Evolutionary conservation across 129 eudicot species (phyloP).

Genomic region (Tanacetum coccineum): DNA sequence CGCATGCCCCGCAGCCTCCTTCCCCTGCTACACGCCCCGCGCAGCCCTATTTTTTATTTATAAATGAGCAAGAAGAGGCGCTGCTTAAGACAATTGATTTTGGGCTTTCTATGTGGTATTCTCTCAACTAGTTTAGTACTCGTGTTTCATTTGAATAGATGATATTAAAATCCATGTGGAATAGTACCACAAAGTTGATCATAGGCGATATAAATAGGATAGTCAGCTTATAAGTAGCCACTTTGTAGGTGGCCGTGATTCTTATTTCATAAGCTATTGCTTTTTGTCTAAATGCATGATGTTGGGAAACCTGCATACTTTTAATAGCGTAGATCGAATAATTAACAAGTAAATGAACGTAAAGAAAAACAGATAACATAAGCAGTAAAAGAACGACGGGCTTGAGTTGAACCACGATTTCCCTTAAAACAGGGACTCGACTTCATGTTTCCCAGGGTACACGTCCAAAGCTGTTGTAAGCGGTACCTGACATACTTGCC

Average conservation of each 20-base stretch:
- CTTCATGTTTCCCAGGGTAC: too few species aligned
- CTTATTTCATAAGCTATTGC: neutral
- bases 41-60: conserved; percentile 78
- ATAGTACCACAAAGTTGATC: conserved; percentile 4
- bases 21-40: too few species aligned
- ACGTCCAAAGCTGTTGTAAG: too few species aligned
- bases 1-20: too few species aligned
- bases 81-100: conserved; percentile 83
- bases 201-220: conserved; percentile 2
- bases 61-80: conserved; percentile 65
- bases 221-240: conserved; percentile 1
- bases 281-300: conserved; percentile 1
- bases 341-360: too few species aligned
- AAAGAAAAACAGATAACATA: too few species aligned
- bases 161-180: conserved; percentile 20
- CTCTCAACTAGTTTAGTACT: neutral
- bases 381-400: too few species aligned
- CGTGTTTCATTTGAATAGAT: conserved; percentile 1
- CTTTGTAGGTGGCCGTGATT: conserved; percentile 13
- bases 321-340: too few species aligned
- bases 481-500: too few species aligned
- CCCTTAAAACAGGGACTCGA: too few species aligned
- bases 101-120: conserved; percentile 86
- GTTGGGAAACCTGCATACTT: too few species aligned
- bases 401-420: too few species aligned